Percentiles rank a stretch among this genome's conserved stretches.
Conservation (phyloP, 192 early-diverging fungal genomes). For the Piromyces sp. region DNA sequence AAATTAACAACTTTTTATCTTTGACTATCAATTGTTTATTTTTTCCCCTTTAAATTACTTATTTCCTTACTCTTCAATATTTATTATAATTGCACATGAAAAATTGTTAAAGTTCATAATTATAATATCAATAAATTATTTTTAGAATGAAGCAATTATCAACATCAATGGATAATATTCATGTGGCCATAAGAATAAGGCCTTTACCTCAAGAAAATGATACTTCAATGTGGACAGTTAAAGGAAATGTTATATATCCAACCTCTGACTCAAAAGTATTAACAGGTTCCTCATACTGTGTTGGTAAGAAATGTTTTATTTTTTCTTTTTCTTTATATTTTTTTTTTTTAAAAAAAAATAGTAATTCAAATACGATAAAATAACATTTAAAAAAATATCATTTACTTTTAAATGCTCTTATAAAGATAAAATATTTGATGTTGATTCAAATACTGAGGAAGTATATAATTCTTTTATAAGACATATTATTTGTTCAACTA, state of each 20-base stretch:
- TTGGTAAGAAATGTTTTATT: not conserved
- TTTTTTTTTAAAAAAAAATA: too few species aligned
- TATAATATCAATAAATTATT: not conserved
- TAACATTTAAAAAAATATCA: not conserved
- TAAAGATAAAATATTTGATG: not conserved
- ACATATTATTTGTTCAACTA: constrained; percentile 41
- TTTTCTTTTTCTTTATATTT: too few species aligned
- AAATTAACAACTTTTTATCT: too few species aligned
- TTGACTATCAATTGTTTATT: too few species aligned
- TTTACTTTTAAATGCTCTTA: too few species aligned
- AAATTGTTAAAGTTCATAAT: too few species aligned
- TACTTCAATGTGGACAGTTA: not conserved
- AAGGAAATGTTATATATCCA: not conserved
- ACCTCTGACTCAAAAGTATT: not conserved
- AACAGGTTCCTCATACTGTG: not conserved
- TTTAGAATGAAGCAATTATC: not conserved
- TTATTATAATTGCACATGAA: too few species aligned
- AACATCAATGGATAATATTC: not conserved
- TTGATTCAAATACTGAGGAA: not conserved
- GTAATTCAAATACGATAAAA: too few species aligned
- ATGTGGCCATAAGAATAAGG: not conserved
- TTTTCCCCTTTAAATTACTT: too few species aligned
- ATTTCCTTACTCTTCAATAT: too few species aligned
- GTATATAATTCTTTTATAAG: not conserved
- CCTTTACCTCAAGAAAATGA: not conserved